phyloP scores from a whole-genome alignment of 192 early-diverging fungal species.

The Rhizophagus clarus region DNA sequence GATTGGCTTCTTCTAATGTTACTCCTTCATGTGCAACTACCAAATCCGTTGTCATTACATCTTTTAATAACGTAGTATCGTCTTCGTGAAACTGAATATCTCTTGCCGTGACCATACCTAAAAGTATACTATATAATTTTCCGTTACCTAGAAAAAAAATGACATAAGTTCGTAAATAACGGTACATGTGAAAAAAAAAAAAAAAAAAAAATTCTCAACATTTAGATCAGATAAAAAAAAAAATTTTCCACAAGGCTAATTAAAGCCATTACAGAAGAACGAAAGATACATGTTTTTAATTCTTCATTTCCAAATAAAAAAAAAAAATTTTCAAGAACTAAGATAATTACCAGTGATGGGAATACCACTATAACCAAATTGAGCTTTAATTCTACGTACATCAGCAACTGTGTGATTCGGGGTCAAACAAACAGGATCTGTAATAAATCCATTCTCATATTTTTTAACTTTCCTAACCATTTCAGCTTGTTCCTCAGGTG shows the following conservation, averaged over 20 bases:
- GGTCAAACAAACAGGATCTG: conserved; percentile 86
- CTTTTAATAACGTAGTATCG: conserved; percentile 58
- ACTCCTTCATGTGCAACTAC: conserved; percentile 86
- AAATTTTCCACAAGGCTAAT: conserved; percentile 37
- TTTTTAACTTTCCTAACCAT: conserved; percentile 98
- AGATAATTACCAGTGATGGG: conserved; percentile 81
- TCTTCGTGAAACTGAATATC: conserved; percentile 94
- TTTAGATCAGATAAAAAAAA: conserved; percentile 30
- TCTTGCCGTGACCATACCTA: conserved; percentile 96
- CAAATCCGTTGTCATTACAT: conserved; percentile 91
- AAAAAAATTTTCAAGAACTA: neutral
- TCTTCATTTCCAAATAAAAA: conserved; percentile 7
- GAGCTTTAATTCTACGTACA: conserved; percentile 84
- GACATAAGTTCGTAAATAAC: too few species aligned
- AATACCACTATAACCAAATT: conserved; percentile 93
- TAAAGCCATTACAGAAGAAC: conserved; percentile 47
- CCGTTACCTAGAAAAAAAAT: conserved; percentile 62
- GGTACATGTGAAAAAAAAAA: neutral
- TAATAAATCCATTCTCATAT: conserved; percentile 99
- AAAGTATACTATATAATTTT: conserved; percentile 82
- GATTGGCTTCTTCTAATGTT: conserved; percentile 88
- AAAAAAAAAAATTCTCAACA: neutral
- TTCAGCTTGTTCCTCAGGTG: conserved; percentile 91
- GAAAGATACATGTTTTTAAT: conserved; percentile 41
- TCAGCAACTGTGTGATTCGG: conserved; percentile 83